A percentile compares a stretch with the other conserved stretches of the same genome.
Evolutionary conservation across 1,284 basidiomycete species (phyloP).

Genomic region (Agroathelia rolfsii): DNA sequence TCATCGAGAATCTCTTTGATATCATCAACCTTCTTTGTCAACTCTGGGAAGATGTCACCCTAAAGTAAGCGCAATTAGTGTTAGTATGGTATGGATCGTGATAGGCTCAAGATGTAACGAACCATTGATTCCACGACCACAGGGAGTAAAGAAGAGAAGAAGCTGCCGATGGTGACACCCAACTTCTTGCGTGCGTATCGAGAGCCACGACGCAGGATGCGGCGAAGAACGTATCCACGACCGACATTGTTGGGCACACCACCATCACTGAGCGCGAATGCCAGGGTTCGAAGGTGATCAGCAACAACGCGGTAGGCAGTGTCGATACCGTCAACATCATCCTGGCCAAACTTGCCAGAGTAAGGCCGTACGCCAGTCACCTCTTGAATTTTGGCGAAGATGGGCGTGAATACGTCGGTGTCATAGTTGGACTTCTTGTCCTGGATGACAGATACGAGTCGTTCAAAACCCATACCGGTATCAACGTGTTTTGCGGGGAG

Average conservation of each 20-base stretch:
- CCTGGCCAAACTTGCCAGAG: constrained; percentile 84
- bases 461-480: constrained; percentile 98
- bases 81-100: constrained; percentile 4
- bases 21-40: constrained; percentile 75
- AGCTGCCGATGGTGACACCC: constrained; percentile 86
- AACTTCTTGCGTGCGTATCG: constrained; percentile 95
- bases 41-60: constrained; percentile 90
- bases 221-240: constrained; percentile 88
- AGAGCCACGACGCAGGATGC: constrained; percentile 87
- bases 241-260: constrained; percentile 96
- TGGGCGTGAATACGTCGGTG: constrained; percentile 89
- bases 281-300: constrained; percentile 92
- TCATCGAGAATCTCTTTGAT: constrained; percentile 96
- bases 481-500: constrained; percentile 95
- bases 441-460: constrained; percentile 90
- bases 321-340: constrained; percentile 90
- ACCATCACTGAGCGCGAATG: constrained; percentile 93
- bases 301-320: constrained; percentile 97
- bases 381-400: constrained; percentile 84
- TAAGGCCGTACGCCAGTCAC: constrained; percentile 86
- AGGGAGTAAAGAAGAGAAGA: constrained; percentile 91
- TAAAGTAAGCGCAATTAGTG: constrained; percentile 21
- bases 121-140: constrained; percentile 87
- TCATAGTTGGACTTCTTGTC: constrained; percentile 94
- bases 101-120: constrained; percentile 19